Percentiles rank a stretch among this genome's conserved stretches.
Conservation (phyloP, 108 stramenopile species). For the Phaeodactylum tricornutum region DNA sequence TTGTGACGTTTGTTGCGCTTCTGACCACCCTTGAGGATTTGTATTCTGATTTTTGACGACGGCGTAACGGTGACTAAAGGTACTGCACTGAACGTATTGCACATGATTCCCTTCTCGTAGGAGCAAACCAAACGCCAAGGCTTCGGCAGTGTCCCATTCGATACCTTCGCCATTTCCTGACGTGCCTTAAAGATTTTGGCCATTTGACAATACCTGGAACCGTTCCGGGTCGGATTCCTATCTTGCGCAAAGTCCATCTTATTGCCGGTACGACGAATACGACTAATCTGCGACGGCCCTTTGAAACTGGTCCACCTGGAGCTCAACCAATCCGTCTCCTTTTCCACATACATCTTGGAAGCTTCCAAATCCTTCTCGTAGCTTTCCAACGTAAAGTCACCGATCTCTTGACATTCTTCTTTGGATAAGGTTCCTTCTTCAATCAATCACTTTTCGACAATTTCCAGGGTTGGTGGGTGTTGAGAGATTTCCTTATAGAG, state of each 20-base stretch:
- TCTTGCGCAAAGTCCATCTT: slow-evolving; percentile 90
- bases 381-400: slow-evolving; percentile 57
- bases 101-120: slow-evolving; percentile 97
- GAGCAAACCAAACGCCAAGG: slow-evolving; percentile 94
- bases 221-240: slow-evolving; percentile 59
- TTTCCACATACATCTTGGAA: slow-evolving; percentile 76
- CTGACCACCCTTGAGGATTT: no score
- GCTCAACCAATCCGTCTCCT: slow-evolving; percentile 87
- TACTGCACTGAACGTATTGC: slow-evolving; percentile 97
- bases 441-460: slow-evolving; percentile 75
- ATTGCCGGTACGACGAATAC: slow-evolving; percentile 89
- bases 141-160: slow-evolving; percentile 98
- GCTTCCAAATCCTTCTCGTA: slow-evolving; percentile 89
- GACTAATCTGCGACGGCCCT: slow-evolving; percentile 77
- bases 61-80: slow-evolving; percentile 94
- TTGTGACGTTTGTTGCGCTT: no score
- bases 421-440: slow-evolving; percentile 72
- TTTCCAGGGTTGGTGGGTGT: slow-evolving; percentile 82
- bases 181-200: slow-evolving; percentile 82
- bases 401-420: slow-evolving; percentile 81
- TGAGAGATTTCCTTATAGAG: slow-evolving; percentile 85
- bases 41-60: slow-evolving; percentile 93
- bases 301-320: slow-evolving; percentile 93
- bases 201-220: slow-evolving; percentile 94
- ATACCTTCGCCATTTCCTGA: slow-evolving; percentile 78